phyloP scores from a whole-genome alignment of 345 rosid species.

The Camelina laxa region DNA sequence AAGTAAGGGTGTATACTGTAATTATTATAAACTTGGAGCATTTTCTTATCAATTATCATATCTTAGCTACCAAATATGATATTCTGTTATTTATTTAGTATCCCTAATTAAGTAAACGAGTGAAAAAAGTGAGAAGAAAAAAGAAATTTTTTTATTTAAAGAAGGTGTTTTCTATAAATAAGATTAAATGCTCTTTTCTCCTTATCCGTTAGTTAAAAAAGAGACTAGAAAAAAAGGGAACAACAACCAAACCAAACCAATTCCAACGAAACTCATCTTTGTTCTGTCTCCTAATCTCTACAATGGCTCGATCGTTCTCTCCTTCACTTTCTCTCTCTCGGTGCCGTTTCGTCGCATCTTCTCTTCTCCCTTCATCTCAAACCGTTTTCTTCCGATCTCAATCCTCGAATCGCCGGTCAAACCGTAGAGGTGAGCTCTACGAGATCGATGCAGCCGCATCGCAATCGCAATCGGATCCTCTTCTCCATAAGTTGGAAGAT shows the following conservation, averaged over 20 bases:
- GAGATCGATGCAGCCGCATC: slow-evolving; percentile 41
- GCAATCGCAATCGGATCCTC: slow-evolving; percentile 60
- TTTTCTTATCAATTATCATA: background rate
- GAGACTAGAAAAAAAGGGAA: background rate
- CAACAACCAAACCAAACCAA: background rate
- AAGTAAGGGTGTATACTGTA: slow-evolving; percentile 19
- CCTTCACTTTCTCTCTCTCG: slow-evolving; percentile 34
- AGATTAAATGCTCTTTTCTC: background rate
- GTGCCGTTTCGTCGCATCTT: slow-evolving; percentile 19
- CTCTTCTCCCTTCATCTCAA: slow-evolving; percentile 41
- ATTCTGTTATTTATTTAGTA: background rate
- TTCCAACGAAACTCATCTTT: background rate
- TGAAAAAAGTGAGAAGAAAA: background rate
- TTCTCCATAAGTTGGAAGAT: slow-evolving; percentile 79
- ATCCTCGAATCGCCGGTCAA: slow-evolving; percentile 49
- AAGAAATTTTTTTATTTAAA: no score
- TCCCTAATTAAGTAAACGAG: background rate
- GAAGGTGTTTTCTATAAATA: slow-evolving; percentile 6
- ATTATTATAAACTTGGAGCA: slow-evolving; percentile 13
- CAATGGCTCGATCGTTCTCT: slow-evolving; percentile 44
- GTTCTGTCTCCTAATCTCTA: slow-evolving; percentile 19
- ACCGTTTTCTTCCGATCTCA: slow-evolving; percentile 47
- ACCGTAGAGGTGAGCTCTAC: slow-evolving; percentile 39
- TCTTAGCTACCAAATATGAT: background rate
- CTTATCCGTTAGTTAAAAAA: slow-evolving; percentile 16